Evolutionary conservation across 495 filamentous ascomycete genomes (phyloP).

Genomic region (Saxophila tyrrhenica): DNA sequence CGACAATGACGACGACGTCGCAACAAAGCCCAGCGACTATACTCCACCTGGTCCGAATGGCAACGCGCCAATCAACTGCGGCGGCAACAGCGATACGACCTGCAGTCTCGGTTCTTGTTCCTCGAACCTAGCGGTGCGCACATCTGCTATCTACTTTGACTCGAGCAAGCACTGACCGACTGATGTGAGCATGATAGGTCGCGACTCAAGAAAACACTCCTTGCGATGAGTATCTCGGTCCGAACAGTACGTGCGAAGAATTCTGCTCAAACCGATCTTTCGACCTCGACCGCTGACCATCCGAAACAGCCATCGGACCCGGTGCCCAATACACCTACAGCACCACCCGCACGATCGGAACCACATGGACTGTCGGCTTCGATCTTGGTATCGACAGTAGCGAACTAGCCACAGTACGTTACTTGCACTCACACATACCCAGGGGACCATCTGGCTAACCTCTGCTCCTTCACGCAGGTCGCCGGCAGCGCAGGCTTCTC

Average conservation of each 20-base stretch:
- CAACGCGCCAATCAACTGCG: not conserved
- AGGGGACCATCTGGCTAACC: not conserved
- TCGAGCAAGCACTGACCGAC: not conserved
- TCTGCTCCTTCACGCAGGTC: not conserved
- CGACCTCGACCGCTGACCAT: too few relatives aligned
- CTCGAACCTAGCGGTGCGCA: not conserved
- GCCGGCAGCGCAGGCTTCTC: not conserved
- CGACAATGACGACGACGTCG: not conserved
- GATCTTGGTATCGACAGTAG: not conserved
- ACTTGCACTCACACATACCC: not conserved
- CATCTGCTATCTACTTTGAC: too few relatives aligned
- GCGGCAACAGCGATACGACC: not conserved
- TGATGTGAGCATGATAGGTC: not conserved
- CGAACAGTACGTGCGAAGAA: not conserved
- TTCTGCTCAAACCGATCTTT: too few relatives aligned
- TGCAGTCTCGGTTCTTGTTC: not conserved
- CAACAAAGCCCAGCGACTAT: not conserved
- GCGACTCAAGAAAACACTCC: not conserved
- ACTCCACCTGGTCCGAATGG: not conserved
- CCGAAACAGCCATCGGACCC: not conserved
- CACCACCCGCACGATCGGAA: not conserved
- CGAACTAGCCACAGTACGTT: not conserved
- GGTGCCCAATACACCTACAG: not conserved
- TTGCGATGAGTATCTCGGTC: not conserved
- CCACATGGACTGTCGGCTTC: not conserved